Evolutionary conservation across 495 filamentous ascomycete species (phyloP).

Genomic region (Evernia prunastri): DNA sequence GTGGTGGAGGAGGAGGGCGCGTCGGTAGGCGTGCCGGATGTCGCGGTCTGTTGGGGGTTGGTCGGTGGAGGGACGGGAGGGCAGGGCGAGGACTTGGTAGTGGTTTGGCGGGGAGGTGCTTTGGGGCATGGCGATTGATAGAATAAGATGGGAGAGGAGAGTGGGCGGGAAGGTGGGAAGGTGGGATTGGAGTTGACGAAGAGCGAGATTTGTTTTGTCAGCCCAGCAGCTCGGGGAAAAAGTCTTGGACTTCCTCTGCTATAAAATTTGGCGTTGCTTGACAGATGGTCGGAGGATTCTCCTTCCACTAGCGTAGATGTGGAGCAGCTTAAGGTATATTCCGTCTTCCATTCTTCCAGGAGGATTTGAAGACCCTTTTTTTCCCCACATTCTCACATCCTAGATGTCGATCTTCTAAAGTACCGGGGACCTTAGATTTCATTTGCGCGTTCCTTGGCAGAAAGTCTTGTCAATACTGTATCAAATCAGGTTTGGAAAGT

Average conservation of each 20-base stretch:
- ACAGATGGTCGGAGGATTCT: not conserved
- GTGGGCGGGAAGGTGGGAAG: not conserved
- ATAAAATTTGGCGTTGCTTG: not conserved
- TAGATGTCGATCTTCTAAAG: conserved; percentile 2
- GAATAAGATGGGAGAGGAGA: not conserved
- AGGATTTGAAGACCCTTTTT: not conserved
- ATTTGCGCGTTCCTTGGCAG: not conserved
- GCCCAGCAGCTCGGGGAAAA: no score
- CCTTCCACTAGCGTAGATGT: no score
- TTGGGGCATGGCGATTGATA: conserved; percentile 13
- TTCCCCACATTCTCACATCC: conserved; percentile 2
- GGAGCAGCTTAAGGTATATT: no score
- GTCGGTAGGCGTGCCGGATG: conserved; percentile 71
- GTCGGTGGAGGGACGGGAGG: not conserved
- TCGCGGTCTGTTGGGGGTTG: conserved; percentile 21
- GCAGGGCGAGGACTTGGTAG: conserved; percentile 20
- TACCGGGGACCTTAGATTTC: no score
- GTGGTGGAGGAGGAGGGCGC: conserved; percentile 70
- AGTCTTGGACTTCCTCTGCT: not conserved
- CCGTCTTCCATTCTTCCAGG: no score
- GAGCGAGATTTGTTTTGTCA: not conserved
- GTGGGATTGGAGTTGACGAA: not conserved
- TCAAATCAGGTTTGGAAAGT: conserved; percentile 5
- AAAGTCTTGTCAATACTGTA: not conserved
- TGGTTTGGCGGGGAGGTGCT: conserved; percentile 5